Percentiles rank a stretch among this genome's conserved stretches.
These are phyloP conservation scores for Nakazawaea anatomiae DNA, from an alignment of 805 yeast species.

Conservation along the genomic window DNA sequence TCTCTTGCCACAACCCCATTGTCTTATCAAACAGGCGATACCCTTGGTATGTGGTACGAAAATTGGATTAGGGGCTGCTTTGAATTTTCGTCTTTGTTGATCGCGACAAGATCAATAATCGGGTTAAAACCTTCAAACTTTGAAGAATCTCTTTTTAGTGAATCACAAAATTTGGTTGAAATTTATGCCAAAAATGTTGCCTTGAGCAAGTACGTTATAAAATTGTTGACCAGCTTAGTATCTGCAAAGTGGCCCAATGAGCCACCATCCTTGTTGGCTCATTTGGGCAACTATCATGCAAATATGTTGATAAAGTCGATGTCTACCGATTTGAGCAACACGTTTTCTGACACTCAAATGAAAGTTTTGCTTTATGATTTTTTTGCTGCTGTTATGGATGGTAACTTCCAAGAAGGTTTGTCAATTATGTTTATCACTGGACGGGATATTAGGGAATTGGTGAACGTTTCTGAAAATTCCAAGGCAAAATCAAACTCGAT, in stretches of 20 bases:
- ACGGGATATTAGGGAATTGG: constrained; percentile 32
- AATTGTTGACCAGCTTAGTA: constrained; percentile 52
- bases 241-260: constrained; percentile 49
- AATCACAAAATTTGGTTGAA: constrained; percentile 50
- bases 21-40: constrained; percentile 34
- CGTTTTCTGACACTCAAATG: constrained; percentile 45
- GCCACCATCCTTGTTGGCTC: constrained; percentile 77
- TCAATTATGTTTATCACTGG: constrained; percentile 65
- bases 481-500: constrained; percentile 31
- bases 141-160: constrained; percentile 54
- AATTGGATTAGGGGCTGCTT: constrained; percentile 47
- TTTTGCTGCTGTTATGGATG: constrained; percentile 61
- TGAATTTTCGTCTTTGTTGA: constrained; percentile 48
- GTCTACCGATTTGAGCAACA: constrained; percentile 51
- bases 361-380: constrained; percentile 56
- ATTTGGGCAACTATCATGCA: constrained; percentile 64
- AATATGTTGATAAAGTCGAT: constrained; percentile 54
- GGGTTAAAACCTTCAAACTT: constrained; percentile 52
- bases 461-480: constrained; percentile 13
- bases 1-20: constrained; percentile 31
- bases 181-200: constrained; percentile 45
- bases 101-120: constrained; percentile 49
- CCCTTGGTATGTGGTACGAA: constrained; percentile 39
- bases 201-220: constrained; percentile 46
- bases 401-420: constrained; percentile 67